phyloP scores from a whole-genome alignment of 1,139 yeast species.

The Zhuliangozyma blackwelliae region DNA sequence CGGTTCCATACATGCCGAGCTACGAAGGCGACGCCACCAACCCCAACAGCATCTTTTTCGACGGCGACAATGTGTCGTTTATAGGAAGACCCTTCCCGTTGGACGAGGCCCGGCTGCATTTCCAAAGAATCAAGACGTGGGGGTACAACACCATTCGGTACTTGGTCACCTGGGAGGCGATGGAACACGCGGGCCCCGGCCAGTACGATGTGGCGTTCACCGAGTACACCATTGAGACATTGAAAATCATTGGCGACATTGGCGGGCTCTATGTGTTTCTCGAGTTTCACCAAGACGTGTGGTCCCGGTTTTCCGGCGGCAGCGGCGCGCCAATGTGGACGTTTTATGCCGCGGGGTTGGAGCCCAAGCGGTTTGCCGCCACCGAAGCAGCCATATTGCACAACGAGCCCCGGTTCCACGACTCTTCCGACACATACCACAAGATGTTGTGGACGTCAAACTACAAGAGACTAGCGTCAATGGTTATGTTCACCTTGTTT shows the following conservation, averaged over 20 bases:
- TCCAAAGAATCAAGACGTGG: conserved; percentile 67
- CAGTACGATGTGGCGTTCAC: conserved; percentile 74
- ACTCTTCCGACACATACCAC: conserved; percentile 47
- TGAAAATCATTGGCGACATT: conserved; percentile 52
- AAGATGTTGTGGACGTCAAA: conserved; percentile 96
- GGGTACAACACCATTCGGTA: conserved; percentile 80
- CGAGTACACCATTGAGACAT: conserved; percentile 60
- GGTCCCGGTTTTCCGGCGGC: conserved; percentile 92
- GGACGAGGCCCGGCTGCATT: conserved; percentile 66
- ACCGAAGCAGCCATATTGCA: conserved; percentile 80
- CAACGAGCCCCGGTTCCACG: conserved; percentile 38
- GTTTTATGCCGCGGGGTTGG: conserved; percentile 85
- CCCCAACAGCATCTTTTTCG: conserved; percentile 48
- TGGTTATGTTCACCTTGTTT: conserved; percentile 82
- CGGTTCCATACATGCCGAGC: conserved; percentile 50
- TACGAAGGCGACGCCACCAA: conserved; percentile 45
- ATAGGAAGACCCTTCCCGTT: conserved; percentile 79
- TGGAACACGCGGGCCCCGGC: conserved; percentile 88
- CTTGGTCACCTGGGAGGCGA: conserved; percentile 86
- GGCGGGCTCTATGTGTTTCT: conserved; percentile 80
- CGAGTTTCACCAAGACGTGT: conserved; percentile 92
- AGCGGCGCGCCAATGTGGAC: conserved; percentile 98
- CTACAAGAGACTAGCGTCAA: conserved; percentile 69
- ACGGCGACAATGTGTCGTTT: conserved; percentile 71
- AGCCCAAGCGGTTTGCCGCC: conserved; percentile 61